Base-by-base conservation (phyloP, 192 early-diverging fungal species). In the Umbelopsis sp. region DNA sequence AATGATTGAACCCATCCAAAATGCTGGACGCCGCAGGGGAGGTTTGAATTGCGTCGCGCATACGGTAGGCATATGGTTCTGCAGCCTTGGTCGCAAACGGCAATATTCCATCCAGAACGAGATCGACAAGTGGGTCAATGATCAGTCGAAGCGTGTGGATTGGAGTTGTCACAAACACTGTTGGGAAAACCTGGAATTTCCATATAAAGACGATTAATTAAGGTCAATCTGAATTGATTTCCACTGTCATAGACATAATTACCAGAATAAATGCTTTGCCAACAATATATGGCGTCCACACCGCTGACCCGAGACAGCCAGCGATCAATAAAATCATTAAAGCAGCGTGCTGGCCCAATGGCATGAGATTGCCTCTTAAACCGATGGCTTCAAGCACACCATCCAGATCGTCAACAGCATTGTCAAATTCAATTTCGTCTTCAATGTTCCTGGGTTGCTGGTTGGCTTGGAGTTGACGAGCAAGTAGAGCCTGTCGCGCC, bases 331-430 rank as follows among this genome's bases (percentile, higher is more conserved):
- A 72, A 8, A 91, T 65, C 45, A 96, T 93, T 24, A 96, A 83
- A 9, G 91, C 83, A 53, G 93, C 93, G 76, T 95, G 94, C 73
- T 96, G 93, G 11, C 91, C 50, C 0, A 97, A 74, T 66, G 91
- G 84, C 75, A 88, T 83, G n/a, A 91, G 69, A 16, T 95, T 92
- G 0, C 97, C 97, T 8, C 91, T 85, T 75, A 99, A 87, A 10
- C 97, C 97, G 59, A 98, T 84, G n/a, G 94, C 89, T 56, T 97
- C 96, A 36, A 97, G 72, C n/a, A 93, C 80, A 5, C 89, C 91
- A 47, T 93, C 91, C 9, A 89, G 79, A 22, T 86, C 91, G 34
- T 91, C 91, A 65, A 84, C 89, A 16, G 81, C 82, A 52, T 82
- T 71, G 52, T 90, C 85, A n/a, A 85, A 79, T 68, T 83, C 86